These are phyloP conservation scores for Cryptococcus depauperatus DNA, from an alignment of 1,284 basidiomycete genomes.

Conservation along the genomic window DNA sequence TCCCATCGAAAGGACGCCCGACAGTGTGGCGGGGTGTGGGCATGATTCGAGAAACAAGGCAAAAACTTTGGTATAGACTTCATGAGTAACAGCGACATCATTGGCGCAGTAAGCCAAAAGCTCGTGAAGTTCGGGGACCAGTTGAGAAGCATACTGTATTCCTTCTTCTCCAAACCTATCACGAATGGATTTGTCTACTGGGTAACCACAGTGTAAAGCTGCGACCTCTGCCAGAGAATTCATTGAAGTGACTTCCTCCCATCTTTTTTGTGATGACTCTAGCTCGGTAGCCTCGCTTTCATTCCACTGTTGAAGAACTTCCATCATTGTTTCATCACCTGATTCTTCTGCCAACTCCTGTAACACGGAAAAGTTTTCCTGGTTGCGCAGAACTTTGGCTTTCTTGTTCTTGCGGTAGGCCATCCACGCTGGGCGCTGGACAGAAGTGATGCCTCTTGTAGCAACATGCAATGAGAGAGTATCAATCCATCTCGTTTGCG, in stretches of 20 bases:
- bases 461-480: conserved; percentile 95
- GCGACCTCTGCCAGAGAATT: conserved; percentile 93
- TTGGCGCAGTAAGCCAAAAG: conserved; percentile 82
- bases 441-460: conserved; percentile 86
- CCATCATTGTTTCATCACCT: conserved; percentile 45
- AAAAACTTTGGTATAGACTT: conserved; percentile 71
- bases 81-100: conserved; percentile 78
- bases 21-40: conserved; percentile 87
- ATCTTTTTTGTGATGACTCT: conserved; percentile 44
- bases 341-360: conserved; percentile 49
- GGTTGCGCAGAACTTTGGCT: conserved; percentile 37
- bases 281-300: conserved; percentile 40
- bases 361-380: conserved; percentile 36
- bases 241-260: conserved; percentile 87
- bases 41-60: conserved; percentile 76
- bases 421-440: conserved; percentile 89
- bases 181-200: conserved; percentile 71
- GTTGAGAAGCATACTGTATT: conserved; percentile 49
- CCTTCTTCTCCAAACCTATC: conserved; percentile 57
- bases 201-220: conserved; percentile 73
- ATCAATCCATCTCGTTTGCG: conserved; percentile 77
- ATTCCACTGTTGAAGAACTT: conserved; percentile 22
- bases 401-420: conserved; percentile 55
- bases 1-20: conserved; percentile 86
- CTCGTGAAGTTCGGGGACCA: conserved; percentile 60